These are phyloP conservation scores for Erucastrum elatum DNA, from an alignment of 345 rosid species.

Conservation along the genomic window DNA sequence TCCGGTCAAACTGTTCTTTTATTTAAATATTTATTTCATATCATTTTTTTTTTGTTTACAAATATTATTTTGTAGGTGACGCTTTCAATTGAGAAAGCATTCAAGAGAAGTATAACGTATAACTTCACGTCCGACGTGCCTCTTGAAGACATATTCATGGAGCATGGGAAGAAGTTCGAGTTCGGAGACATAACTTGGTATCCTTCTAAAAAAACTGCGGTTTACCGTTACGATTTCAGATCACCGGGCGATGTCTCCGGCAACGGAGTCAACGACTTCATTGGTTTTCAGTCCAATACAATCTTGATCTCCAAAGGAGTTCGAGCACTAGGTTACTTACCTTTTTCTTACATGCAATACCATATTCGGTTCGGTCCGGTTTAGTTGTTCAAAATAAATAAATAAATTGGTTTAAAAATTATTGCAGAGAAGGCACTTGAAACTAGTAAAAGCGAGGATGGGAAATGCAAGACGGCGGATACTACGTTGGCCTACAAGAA, in stretches of 20 bases:
- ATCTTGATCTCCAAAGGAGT: constrained; percentile 56
- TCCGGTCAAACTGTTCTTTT: background rate
- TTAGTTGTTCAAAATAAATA: background rate
- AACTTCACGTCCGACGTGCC: constrained; percentile 63
- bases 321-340: constrained; percentile 59
- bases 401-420: background rate
- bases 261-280: constrained; percentile 62
- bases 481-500: constrained; percentile 63
- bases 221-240: constrained; percentile 69
- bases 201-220: constrained; percentile 69
- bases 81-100: constrained; percentile 56
- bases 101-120: constrained; percentile 74
- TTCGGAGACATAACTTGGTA: constrained; percentile 90
- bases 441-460: constrained; percentile 44
- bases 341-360: background rate
- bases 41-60: background rate
- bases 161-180: constrained; percentile 63
- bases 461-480: constrained; percentile 60
- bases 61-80: constrained; percentile 50
- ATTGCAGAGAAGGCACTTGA: constrained; percentile 66
- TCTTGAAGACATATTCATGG: constrained; percentile 53
- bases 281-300: constrained; percentile 72
- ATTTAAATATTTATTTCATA: too few species aligned
- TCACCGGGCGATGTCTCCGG: constrained; percentile 52
- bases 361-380: constrained; percentile 3